Evolutionary conservation across 2,329 filamentous ascomycete species (phyloP).

Genomic region (Trichoderma sp.): DNA sequence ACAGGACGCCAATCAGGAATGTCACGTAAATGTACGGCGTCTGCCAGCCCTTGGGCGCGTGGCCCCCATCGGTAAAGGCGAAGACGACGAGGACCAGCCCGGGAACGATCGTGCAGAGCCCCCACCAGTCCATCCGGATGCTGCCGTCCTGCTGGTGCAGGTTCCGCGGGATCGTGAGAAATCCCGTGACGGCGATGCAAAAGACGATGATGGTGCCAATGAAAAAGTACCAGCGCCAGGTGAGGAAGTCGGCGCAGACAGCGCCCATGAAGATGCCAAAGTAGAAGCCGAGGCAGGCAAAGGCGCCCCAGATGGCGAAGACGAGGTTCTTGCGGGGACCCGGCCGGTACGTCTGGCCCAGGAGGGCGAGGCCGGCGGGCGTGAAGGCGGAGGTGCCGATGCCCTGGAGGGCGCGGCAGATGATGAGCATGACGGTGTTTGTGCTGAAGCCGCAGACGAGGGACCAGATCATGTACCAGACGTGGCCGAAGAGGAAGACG

Average conservation of each 20-base stretch:
- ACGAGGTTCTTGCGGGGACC: slow-evolving; percentile 72
- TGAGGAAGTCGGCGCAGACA: slow-evolving; percentile 59
- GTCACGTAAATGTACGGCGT: slow-evolving; percentile 71
- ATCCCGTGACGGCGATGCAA: slow-evolving; percentile 50
- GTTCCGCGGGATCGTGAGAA: slow-evolving; percentile 45
- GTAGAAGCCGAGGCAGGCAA: slow-evolving; percentile 62
- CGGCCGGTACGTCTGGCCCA: slow-evolving; percentile 69
- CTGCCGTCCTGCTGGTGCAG: slow-evolving; percentile 34
- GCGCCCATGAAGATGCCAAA: slow-evolving; percentile 70
- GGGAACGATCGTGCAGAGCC: slow-evolving; percentile 60
- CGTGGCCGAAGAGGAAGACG: slow-evolving; percentile 61
- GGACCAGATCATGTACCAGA: slow-evolving; percentile 70
- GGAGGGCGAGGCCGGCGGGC: slow-evolving; percentile 70
- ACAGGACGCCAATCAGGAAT: slow-evolving; percentile 62
- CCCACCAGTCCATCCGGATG: slow-evolving; percentile 68
- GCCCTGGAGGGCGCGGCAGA: slow-evolving; percentile 74
- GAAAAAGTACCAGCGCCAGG: slow-evolving; percentile 73
- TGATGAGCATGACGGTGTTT: slow-evolving; percentile 69
- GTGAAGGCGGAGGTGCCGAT: slow-evolving; percentile 70
- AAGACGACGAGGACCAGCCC: slow-evolving; percentile 72
- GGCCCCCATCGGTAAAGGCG: slow-evolving; percentile 71
- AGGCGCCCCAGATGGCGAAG: slow-evolving; percentile 61
- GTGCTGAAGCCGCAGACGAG: slow-evolving; percentile 70
- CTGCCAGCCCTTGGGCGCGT: slow-evolving; percentile 69
- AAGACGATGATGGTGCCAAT: slow-evolving; percentile 55